phyloP scores from a whole-genome alignment of 805 yeast species.

The Cyberlindnera xylosilytica region DNA sequence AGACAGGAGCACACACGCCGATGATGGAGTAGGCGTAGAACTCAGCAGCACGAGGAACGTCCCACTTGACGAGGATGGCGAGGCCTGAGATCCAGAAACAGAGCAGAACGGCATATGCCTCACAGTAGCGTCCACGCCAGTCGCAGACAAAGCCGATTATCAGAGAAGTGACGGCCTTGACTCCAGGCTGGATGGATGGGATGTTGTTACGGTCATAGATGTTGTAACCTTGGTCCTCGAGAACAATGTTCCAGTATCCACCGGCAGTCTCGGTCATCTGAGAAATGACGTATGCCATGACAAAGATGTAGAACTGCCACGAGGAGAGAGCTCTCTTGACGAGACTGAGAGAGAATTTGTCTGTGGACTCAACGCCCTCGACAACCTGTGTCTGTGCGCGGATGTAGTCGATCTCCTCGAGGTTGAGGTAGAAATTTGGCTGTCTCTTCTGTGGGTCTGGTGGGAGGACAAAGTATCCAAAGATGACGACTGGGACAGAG shows the following conservation, averaged over 20 bases:
- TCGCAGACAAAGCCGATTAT: slow-evolving; percentile 20
- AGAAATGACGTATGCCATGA: slow-evolving; percentile 16
- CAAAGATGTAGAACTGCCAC: slow-evolving; percentile 24
- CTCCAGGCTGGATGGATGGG: slow-evolving; percentile 20
- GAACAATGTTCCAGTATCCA: slow-evolving; percentile 16
- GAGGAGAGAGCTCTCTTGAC: slow-evolving; percentile 20
- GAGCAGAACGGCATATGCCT: slow-evolving; percentile 10
- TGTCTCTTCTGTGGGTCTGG: slow-evolving; percentile 31
- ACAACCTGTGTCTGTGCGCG: slow-evolving; percentile 12
- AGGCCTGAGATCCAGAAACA: slow-evolving; percentile 18
- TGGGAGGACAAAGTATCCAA: slow-evolving; percentile 46
- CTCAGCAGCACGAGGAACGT: slow-evolving; percentile 19
- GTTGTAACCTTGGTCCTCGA: slow-evolving; percentile 22
- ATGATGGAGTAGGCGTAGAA: slow-evolving; percentile 17
- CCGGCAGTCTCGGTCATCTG: slow-evolving; percentile 12
- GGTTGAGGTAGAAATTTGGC: slow-evolving; percentile 15
- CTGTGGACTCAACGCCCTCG: slow-evolving; percentile 17
- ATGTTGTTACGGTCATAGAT: slow-evolving; percentile 25
- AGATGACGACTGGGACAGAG: slow-evolving; percentile 46
- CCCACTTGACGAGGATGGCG: slow-evolving; percentile 14
- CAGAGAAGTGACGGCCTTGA: slow-evolving; percentile 19
- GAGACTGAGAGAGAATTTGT: slow-evolving; percentile 13
- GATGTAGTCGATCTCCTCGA: slow-evolving; percentile 19
- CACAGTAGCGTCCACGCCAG: slow-evolving; percentile 20
- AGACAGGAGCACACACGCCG: slow-evolving; percentile 19